Conservation (phyloP, 2,329 filamentous ascomycete species). For the Nemania sp. region DNA sequence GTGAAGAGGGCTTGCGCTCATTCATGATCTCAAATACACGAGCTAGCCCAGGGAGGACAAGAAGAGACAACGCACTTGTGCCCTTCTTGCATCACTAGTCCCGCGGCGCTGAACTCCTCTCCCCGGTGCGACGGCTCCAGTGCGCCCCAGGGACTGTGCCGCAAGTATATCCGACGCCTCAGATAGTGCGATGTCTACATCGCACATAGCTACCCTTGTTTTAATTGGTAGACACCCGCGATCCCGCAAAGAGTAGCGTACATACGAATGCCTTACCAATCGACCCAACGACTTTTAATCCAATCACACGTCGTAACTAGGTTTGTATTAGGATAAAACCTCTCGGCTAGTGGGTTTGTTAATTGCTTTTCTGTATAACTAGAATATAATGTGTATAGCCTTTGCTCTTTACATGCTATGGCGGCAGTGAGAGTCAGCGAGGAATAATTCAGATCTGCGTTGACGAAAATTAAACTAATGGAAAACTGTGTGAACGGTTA, state of each 20-base stretch:
- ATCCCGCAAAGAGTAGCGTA: slow-evolving; percentile 7
- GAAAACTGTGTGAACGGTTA: neutral
- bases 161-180: neutral
- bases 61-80: neutral
- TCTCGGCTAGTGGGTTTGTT: neutral
- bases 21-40: slow-evolving; percentile 8
- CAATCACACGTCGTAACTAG: neutral
- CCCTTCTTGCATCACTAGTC: slow-evolving; percentile 27
- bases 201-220: neutral
- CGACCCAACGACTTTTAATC: neutral
- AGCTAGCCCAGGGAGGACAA: slow-evolving; percentile 9
- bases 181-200: slow-evolving; percentile 2
- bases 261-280: slow-evolving; percentile 10
- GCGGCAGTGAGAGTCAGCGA: neutral
- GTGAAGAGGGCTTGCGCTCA: slow-evolving; percentile 3
- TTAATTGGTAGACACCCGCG: neutral
- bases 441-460: neutral
- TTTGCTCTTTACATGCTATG: neutral
- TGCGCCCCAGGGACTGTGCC: slow-evolving; percentile 14
- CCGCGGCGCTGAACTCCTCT: slow-evolving; percentile 24
- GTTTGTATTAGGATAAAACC: neutral
- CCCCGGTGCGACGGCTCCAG: neutral
- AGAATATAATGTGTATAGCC: neutral
- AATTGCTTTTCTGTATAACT: neutral
- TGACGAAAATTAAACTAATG: neutral